phyloP scores from a whole-genome alignment of 177 flowering plant species.

The Vitis hybrid region DNA sequence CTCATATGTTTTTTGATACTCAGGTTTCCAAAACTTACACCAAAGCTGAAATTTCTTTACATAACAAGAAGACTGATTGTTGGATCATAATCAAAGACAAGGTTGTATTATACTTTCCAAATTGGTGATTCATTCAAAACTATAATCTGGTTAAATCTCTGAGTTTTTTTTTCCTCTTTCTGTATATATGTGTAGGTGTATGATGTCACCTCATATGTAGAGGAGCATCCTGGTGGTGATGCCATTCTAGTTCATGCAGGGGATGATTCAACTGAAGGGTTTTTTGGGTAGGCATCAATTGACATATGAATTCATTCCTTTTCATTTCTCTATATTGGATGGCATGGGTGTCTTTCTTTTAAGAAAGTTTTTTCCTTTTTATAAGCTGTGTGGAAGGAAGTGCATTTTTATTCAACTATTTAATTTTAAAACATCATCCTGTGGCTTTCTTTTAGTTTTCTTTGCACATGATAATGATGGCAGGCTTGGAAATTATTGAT shows the following conservation, averaged over 20 bases:
- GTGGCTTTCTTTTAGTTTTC: too few relatives aligned
- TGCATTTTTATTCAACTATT: too few relatives aligned
- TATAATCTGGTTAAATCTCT: not conserved
- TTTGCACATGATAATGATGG: too few relatives aligned
- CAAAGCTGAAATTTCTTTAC: constrained; percentile 69
- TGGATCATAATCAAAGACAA: constrained; percentile 94
- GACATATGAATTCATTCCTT: not conserved
- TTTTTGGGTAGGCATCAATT: constrained; percentile 66
- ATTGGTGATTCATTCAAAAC: not conserved
- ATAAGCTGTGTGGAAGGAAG: too few relatives aligned
- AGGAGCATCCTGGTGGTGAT: constrained; percentile 99
- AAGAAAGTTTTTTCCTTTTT: not conserved
- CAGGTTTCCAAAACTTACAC: constrained; percentile 56
- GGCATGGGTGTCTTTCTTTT: not conserved
- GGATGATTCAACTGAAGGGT: constrained; percentile 95
- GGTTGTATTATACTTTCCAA: constrained; percentile 36
- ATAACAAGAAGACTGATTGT: constrained; percentile 85
- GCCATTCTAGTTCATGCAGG: constrained; percentile 92
- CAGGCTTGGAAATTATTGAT: too few relatives aligned
- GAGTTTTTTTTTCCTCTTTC: not conserved
- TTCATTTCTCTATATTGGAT: not conserved
- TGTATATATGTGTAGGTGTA: constrained; percentile 52
- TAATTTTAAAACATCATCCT: too few relatives aligned
- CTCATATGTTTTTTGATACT: constrained; percentile 12
- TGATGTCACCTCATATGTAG: constrained; percentile 93